Conservation (phyloP, 768 basidiomycete species). For the Pleurotus cornucopiae region DNA sequence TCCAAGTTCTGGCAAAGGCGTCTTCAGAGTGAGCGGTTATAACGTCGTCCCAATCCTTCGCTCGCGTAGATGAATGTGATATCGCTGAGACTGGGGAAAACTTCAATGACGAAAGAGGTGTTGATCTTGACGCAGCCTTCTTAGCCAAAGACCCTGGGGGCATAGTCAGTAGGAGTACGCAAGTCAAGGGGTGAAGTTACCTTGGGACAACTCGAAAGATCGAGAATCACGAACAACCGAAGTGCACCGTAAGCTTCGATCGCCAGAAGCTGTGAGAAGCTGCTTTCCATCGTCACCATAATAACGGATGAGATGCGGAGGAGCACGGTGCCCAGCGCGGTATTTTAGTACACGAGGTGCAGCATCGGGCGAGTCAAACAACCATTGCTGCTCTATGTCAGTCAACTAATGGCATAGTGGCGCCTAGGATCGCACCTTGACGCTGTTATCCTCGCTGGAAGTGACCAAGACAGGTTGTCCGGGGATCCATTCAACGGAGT, state of each 20-base stretch:
- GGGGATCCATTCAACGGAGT: slow-evolving; percentile 85
- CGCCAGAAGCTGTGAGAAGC: slow-evolving; percentile 82
- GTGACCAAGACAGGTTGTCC: slow-evolving; percentile 89
- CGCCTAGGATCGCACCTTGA: slow-evolving; percentile 60
- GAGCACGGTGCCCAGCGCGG: slow-evolving; percentile 87
- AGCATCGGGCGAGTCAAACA: slow-evolving; percentile 88
- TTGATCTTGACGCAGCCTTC: slow-evolving; percentile 74
- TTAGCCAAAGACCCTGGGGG: slow-evolving; percentile 71
- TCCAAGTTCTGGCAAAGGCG: slow-evolving; percentile 82
- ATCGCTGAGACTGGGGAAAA: slow-evolving; percentile 77
- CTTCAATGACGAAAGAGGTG: slow-evolving; percentile 79
- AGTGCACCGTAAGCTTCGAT: slow-evolving; percentile 85
- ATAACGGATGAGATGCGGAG: slow-evolving; percentile 89
- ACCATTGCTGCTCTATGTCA: slow-evolving; percentile 76
- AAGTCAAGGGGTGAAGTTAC: slow-evolving; percentile 27
- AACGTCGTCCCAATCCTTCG: slow-evolving; percentile 98
- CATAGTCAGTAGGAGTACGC: neutral
- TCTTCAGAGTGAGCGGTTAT: slow-evolving; percentile 88
- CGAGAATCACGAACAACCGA: slow-evolving; percentile 94
- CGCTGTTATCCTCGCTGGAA: slow-evolving; percentile 90
- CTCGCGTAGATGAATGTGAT: slow-evolving; percentile 71
- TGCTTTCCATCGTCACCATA: slow-evolving; percentile 98
- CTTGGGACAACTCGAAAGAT: slow-evolving; percentile 93
- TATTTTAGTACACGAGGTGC: slow-evolving; percentile 87
- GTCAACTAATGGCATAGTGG: neutral